These are phyloP conservation scores for Avena sativa DNA, from an alignment of 176 grass and related monocot genomes.

Conservation along the genomic window DNA sequence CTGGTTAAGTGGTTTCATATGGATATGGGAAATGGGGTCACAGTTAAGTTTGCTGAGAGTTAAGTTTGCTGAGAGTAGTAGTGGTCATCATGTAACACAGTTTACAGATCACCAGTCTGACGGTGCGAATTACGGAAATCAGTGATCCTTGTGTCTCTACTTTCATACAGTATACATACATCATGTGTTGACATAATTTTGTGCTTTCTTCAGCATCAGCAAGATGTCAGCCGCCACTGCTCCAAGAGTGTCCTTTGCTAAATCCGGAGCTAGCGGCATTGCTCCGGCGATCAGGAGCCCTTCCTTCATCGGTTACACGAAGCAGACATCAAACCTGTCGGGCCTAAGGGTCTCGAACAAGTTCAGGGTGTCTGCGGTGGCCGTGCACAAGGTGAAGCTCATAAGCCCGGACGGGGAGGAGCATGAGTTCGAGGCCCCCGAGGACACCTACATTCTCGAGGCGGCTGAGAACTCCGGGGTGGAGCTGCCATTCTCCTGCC, in stretches of 20 bases:
- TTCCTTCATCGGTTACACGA: constrained; percentile 10
- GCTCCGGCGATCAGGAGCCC: constrained; percentile 27
- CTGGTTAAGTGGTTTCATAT: too few species aligned
- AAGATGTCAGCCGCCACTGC: constrained; percentile 49
- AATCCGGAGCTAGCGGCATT: not conserved
- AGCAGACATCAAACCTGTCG: not conserved
- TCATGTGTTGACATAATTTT: too few species aligned
- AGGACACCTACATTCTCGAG: constrained; percentile 73
- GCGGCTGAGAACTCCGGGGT: constrained; percentile 58
- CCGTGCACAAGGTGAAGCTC: constrained; percentile 65
- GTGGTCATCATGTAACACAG: too few species aligned
- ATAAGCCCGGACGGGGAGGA: constrained; percentile 46
- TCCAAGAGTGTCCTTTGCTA: constrained; percentile 34
- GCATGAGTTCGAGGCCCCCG: constrained; percentile 68
- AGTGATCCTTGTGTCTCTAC: not conserved
- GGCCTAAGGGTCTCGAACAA: constrained; percentile 24
- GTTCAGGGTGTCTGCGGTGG: constrained; percentile 37
- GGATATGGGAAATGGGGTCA: not conserved
- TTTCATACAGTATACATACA: too few species aligned
- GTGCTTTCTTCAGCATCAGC: not conserved
- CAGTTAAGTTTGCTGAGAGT: not conserved
- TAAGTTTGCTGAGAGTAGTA: not conserved
- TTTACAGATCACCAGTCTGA: too few species aligned
- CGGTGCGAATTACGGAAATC: too few species aligned
- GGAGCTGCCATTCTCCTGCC: constrained; percentile 65